Base-by-base conservation (phyloP, 768 basidiomycete species). In the Russula sp. region DNA sequence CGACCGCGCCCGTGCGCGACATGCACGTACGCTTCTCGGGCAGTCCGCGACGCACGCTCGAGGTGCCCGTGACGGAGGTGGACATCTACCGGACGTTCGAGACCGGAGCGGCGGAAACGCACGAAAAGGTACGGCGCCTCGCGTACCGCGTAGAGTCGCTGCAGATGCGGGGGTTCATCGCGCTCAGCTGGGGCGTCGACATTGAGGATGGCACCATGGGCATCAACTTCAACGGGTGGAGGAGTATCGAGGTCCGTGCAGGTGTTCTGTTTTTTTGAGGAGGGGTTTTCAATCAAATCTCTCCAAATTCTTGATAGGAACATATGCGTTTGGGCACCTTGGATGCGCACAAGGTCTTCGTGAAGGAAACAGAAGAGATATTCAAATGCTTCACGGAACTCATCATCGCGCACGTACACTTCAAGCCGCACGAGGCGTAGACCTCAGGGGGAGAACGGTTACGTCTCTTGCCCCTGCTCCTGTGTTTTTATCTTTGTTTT, bases 301-400 rank as follows among this genome's bases (percentile, higher is more conserved):
- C n/a, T n/a, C n/a, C n/a, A n/a, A n/a, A n/a, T n/a, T n/a, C n/a
- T n/a, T 34, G 8, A 36, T 18, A 63, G 61, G 61, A 63, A 1
- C 61, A 59, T 22, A 59, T 63, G 61, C 51, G 38, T 14, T 16
- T 63, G 38, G 61, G 61, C 8, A 42, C 46, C 5, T 7, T 36
- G 8, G 61, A 63, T 16, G 32, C 8, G 2, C 57, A 58, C 39
- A 53, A 53, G 34, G 39, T 54, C 8, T 54, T 63, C 4, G 16
- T 54, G 11, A 10, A 63, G 11, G 61, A 63, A 1, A 2, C 13
- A 3, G 57, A 63, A 43, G 51, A 25, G n/a, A 42, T 59, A 2
- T 63, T 63, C 41, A 14, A 52, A 41, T n/a, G 7, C 2, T 18
- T 63, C 16, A 25, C 3, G 1, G 57, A 54, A 7, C 51, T 63